These are phyloP conservation scores for Pholiota conissans DNA, from an alignment of 768 basidiomycete species.

Conservation along the genomic window DNA sequence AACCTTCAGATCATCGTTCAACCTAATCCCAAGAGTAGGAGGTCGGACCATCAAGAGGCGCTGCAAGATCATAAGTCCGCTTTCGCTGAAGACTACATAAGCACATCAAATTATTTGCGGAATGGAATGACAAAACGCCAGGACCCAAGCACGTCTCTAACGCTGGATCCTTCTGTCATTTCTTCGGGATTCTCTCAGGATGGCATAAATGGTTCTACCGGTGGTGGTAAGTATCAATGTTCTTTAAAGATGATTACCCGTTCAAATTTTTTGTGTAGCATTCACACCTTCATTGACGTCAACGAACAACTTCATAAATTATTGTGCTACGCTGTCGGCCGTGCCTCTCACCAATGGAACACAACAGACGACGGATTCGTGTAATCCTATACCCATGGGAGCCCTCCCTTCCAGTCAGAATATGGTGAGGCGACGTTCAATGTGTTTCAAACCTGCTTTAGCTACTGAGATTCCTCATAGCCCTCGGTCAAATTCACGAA, in stretches of 20 bases:
- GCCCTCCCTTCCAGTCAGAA: background rate
- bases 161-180: background rate
- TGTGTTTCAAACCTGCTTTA: no score
- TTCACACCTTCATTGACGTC: background rate
- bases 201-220: background rate
- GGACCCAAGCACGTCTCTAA: background rate
- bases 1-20: background rate
- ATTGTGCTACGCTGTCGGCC: background rate
- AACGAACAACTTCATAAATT: background rate
- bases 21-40: background rate
- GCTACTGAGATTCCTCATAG: no score
- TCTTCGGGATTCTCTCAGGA: background rate
- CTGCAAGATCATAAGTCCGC: background rate
- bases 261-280: background rate
- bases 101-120: background rate
- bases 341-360: background rate
- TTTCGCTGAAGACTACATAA: background rate
- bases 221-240: background rate
- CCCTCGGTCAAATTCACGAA: background rate
- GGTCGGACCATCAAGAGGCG: background rate
- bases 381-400: background rate
- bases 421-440: background rate
- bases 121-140: background rate
- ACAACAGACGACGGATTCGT: background rate
- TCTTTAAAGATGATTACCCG: background rate